These are phyloP conservation scores for Trypanosoma scelopori DNA, from an alignment of 208 protist genomes.

Conservation along the genomic window DNA sequence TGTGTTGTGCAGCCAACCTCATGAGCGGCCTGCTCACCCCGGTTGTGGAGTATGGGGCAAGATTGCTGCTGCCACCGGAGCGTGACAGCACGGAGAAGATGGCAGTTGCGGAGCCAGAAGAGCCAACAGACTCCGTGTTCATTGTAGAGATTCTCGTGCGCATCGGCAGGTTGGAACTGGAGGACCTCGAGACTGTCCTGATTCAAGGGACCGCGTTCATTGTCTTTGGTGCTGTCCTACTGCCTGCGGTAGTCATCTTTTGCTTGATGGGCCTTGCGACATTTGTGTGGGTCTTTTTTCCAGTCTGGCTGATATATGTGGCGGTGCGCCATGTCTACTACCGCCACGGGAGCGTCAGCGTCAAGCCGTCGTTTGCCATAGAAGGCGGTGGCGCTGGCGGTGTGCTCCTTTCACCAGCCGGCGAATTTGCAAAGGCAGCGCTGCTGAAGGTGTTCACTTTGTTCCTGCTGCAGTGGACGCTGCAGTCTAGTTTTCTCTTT, in stretches of 20 bases:
- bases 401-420: slow-evolving; percentile 29
- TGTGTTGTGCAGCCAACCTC: slow-evolving; percentile 57
- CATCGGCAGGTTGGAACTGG: slow-evolving; percentile 45
- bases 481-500: slow-evolving; percentile 56
- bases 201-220: slow-evolving; percentile 65
- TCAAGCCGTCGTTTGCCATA: slow-evolving; percentile 5
- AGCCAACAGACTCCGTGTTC: slow-evolving; percentile 44
- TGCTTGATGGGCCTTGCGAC: slow-evolving; percentile 32
- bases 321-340: slow-evolving; percentile 49
- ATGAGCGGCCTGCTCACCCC: slow-evolving; percentile 55
- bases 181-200: slow-evolving; percentile 53
- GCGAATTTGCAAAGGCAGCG: slow-evolving; percentile 42
- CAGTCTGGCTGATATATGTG: slow-evolving; percentile 32
- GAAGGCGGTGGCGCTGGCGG: neutral
- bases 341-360: neutral
- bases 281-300: slow-evolving; percentile 45
- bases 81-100: slow-evolving; percentile 2
- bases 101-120: slow-evolving; percentile 40
- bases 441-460: slow-evolving; percentile 49
- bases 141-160: slow-evolving; percentile 60
- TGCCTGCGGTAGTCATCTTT: slow-evolving; percentile 44
- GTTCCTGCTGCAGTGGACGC: slow-evolving; percentile 46
- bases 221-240: slow-evolving; percentile 43
- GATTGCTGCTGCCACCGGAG: slow-evolving; percentile 44
- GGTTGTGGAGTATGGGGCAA: slow-evolving; percentile 49